phyloP scores from a whole-genome alignment of 169 alveolate species.

The Eimeria maxima region DNA sequence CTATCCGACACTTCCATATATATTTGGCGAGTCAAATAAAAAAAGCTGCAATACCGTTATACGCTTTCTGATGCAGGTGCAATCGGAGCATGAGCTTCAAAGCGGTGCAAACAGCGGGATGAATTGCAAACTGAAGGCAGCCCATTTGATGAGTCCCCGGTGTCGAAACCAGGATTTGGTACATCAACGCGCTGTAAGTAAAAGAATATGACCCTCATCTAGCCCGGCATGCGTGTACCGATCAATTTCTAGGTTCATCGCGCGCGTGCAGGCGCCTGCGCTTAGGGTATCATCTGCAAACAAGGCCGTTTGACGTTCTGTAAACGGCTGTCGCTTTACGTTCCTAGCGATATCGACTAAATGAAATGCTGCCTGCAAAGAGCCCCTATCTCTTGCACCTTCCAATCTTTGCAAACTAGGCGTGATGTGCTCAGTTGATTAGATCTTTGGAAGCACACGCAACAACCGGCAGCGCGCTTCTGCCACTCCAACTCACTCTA shows the following conservation, averaged over 20 bases:
- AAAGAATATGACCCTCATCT: not conserved
- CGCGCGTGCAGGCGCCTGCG: not conserved
- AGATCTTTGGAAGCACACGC: not conserved
- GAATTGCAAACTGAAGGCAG: not conserved
- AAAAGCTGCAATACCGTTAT: not conserved
- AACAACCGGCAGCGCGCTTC: not conserved
- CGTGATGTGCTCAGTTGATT: not conserved
- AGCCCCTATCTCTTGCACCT: not conserved
- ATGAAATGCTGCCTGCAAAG: not conserved
- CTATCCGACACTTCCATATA: not conserved
- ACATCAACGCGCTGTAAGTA: not conserved
- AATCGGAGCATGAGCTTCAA: not conserved
- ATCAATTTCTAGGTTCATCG: not conserved
- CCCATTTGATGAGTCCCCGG: not conserved
- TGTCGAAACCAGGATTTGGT: not conserved
- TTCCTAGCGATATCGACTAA: not conserved
- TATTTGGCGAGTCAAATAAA: not conserved
- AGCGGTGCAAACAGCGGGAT: not conserved
- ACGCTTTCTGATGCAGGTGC: not conserved
- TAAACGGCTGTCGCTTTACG: not conserved
- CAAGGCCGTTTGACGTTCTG: not conserved
- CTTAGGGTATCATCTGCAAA: not conserved
- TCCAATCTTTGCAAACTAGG: not conserved
- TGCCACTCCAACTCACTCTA: not conserved
- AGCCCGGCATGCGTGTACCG: not conserved